Conservation (phyloP, 495 filamentous ascomycete genomes). For the Podospora anserina region DNA sequence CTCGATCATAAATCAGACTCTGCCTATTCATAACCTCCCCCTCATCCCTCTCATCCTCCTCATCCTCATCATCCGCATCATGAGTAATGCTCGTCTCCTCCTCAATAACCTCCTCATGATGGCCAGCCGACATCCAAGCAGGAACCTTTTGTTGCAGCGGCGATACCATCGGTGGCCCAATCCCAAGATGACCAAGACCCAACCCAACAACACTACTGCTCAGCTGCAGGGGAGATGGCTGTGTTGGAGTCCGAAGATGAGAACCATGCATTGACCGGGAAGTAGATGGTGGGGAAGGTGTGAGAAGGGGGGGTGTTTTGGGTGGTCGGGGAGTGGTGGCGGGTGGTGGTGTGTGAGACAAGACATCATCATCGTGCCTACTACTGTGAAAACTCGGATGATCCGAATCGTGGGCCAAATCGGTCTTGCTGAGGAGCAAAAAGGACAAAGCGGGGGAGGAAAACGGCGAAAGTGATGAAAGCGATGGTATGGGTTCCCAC, state of each 20-base stretch:
- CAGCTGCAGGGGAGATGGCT: not conserved
- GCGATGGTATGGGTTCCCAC: conserved; percentile 19
- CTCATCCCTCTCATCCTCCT: conserved; percentile 11
- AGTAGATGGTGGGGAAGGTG: not conserved
- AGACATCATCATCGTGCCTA: not conserved
- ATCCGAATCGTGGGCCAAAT: not conserved
- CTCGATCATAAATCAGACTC: not conserved
- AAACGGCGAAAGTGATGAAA: conserved; percentile 24
- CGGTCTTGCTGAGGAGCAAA: not conserved
- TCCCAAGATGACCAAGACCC: not conserved
- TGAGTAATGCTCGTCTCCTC: not conserved
- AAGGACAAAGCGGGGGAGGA: conserved; percentile 17
- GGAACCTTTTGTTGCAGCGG: not conserved
- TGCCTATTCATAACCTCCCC: not conserved
- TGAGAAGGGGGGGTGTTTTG: not conserved
- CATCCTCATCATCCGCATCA: conserved; percentile 18
- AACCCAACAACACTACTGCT: conserved; percentile 2
- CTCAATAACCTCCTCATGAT: not conserved
- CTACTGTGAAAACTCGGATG: conserved; percentile 1
- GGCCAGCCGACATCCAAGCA: not conserved
- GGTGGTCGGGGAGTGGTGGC: not conserved
- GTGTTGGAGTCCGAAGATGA: not conserved
- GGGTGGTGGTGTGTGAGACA: not conserved
- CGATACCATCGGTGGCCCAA: not conserved
- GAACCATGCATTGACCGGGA: not conserved